phyloP scores from a whole-genome alignment of 2,329 filamentous ascomycete genomes.

The Nemania sp. region DNA sequence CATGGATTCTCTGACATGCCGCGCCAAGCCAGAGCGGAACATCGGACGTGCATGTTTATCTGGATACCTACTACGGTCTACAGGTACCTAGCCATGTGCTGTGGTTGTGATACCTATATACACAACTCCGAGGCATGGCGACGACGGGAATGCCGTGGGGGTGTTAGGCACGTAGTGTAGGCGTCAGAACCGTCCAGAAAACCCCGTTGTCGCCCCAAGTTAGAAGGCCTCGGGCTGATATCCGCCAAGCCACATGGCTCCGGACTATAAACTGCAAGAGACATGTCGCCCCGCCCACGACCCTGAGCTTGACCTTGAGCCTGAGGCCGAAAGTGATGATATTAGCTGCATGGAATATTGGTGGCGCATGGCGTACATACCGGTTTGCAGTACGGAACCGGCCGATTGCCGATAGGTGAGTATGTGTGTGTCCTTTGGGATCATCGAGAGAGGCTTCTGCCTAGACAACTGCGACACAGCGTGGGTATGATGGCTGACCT shows the following conservation, averaged over 20 bases:
- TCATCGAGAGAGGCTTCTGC: background rate
- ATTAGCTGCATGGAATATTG: conserved; percentile 18
- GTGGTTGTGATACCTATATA: too few species aligned
- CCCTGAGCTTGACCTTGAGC: conserved; percentile 5
- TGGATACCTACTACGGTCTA: too few species aligned
- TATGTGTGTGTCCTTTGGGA: background rate
- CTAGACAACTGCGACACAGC: background rate
- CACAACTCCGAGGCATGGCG: too few species aligned
- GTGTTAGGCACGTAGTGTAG: too few species aligned
- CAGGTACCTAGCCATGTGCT: too few species aligned
- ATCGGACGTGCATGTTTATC: too few species aligned
- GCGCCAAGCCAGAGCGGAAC: too few species aligned
- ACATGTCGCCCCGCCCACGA: conserved; percentile 8
- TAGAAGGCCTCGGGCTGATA: conserved; percentile 7
- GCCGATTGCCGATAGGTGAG: background rate
- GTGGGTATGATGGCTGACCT: conserved; percentile 5
- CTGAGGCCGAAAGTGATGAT: conserved; percentile 11
- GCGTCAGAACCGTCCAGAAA: conserved; percentile 1
- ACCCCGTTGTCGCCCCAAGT: background rate
- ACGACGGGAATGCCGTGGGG: too few species aligned
- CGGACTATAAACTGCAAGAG: conserved; percentile 11
- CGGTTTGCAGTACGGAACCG: background rate
- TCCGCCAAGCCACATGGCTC: conserved; percentile 14
- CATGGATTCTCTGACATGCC: too few species aligned
- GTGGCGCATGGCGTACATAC: conserved; percentile 7